Percentiles rank a stretch among this genome's conserved stretches.
Evolutionary conservation across 148 eudicot species (phyloP).

Genomic region (Linanthus parryae): DNA sequence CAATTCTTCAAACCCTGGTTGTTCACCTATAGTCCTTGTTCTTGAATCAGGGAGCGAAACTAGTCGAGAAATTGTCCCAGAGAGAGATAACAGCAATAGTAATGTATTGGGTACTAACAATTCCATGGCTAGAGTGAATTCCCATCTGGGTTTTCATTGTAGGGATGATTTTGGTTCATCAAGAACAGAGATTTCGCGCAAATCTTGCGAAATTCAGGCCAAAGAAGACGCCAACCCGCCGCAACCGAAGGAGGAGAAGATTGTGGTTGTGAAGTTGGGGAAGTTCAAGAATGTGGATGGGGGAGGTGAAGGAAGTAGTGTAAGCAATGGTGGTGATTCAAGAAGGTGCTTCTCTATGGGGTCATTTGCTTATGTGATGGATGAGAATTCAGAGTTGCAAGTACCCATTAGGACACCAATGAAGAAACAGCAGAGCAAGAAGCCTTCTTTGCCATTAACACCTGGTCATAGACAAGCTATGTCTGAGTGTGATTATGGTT

Average conservation of each 20-base stretch:
- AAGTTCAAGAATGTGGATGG: conserved; percentile 61
- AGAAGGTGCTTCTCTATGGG: conserved; percentile 97
- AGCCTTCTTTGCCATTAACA: conserved; percentile 28
- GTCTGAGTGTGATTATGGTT: conserved; percentile 77
- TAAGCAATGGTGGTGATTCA: conserved; percentile 27
- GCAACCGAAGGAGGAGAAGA: conserved; percentile 39
- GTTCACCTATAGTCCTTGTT: conserved; percentile 55
- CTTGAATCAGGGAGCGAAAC: conserved; percentile 65
- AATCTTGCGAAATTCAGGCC: conserved; percentile 28
- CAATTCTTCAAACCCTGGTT: conserved; percentile 6
- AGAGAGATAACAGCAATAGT: too few species aligned
- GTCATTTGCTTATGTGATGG: conserved; percentile 85
- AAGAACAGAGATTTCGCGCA: conserved; percentile 11
- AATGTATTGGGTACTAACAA: conserved; percentile 6
- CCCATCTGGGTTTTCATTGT: conserved; percentile 20
- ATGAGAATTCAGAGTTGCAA: conserved; percentile 55
- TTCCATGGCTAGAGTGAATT: conserved; percentile 24
- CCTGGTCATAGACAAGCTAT: conserved; percentile 47
- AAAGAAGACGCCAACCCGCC: conserved; percentile 4
- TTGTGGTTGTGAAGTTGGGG: conserved; percentile 68
- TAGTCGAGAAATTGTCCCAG: conserved; percentile 34
- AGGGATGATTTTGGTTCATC: conserved; percentile 23
- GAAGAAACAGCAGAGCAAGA: conserved; percentile 40
- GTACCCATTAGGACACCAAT: conserved; percentile 60
- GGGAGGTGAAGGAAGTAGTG: conserved; percentile 31